These are phyloP conservation scores for Spergularia azorica DNA, from an alignment of 179 eudicot genomes.

Conservation along the genomic window DNA sequence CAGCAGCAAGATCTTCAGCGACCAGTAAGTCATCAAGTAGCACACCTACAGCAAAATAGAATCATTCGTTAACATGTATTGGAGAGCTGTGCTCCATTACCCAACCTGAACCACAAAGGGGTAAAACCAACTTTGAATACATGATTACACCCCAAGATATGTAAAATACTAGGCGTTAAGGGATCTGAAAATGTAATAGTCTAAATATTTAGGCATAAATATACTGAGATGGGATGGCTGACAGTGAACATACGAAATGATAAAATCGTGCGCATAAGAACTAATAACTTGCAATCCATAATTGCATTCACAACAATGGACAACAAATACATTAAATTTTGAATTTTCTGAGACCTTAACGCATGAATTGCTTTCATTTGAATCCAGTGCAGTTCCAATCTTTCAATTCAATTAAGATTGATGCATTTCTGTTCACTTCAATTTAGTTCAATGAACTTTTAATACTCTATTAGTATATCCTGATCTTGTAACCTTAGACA, in stretches of 20 bases:
- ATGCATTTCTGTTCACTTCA: background rate
- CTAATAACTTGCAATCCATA: no score
- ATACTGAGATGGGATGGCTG: no score
- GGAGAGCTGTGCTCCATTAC: background rate
- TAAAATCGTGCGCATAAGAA: no score
- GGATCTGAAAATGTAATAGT: no score
- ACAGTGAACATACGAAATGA: no score
- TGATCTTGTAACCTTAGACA: background rate
- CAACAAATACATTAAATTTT: no score
- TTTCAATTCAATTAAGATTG: conserved; percentile 10
- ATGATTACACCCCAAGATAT: background rate
- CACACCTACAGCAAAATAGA: conserved; percentile 55
- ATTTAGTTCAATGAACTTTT: no score
- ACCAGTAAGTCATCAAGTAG: conserved; percentile 91
- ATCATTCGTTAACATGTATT: background rate
- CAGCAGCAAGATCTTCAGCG: conserved; percentile 98
- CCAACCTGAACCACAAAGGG: background rate
- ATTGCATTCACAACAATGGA: no score
- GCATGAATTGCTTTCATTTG: background rate
- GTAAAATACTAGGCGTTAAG: no score
- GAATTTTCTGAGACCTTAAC: background rate
- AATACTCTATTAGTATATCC: background rate
- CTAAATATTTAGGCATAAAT: no score
- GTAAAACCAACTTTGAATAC: background rate
- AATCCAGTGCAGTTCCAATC: background rate